Percentiles rank a stretch among this genome's conserved stretches.
phyloP scores from a whole-genome alignment of 169 alveolate species.

The Eimeria praecox region DNA sequence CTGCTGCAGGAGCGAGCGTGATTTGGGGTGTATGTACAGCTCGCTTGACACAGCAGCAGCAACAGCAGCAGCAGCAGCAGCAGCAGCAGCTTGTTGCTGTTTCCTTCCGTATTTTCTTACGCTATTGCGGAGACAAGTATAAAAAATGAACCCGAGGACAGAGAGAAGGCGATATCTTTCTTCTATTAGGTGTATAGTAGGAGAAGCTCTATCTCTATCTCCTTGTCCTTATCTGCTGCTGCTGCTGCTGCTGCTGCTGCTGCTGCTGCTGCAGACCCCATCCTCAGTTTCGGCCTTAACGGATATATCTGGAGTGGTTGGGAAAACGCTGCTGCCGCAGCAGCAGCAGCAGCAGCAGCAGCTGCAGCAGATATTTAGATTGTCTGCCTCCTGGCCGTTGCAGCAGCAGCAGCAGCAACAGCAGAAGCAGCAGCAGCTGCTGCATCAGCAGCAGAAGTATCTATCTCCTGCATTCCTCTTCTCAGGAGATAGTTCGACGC shows the following conservation, averaged over 20 bases:
- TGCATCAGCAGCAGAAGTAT: background rate
- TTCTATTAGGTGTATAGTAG: background rate
- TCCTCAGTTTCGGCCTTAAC: background rate
- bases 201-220: background rate
- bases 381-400: background rate
- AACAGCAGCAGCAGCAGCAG: background rate
- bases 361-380: background rate
- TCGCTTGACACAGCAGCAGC: background rate
- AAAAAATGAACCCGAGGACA: background rate
- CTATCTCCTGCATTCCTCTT: background rate
- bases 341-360: constrained; percentile 50
- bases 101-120: background rate
- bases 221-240: constrained; percentile 24
- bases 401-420: constrained; percentile 10
- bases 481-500: background rate
- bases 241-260: constrained; percentile 34
- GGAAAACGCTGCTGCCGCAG: constrained; percentile 61
- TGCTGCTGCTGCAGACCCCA: constrained; percentile 16
- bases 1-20: no score
- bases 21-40: constrained; percentile 27
- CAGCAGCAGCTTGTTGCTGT: background rate
- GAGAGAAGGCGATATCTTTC: background rate
- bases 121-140: background rate
- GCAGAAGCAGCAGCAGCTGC: constrained; percentile 7
- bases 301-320: background rate